Conservation (phyloP, 257 asterid genomes). For the Buddleja alternifolia region DNA sequence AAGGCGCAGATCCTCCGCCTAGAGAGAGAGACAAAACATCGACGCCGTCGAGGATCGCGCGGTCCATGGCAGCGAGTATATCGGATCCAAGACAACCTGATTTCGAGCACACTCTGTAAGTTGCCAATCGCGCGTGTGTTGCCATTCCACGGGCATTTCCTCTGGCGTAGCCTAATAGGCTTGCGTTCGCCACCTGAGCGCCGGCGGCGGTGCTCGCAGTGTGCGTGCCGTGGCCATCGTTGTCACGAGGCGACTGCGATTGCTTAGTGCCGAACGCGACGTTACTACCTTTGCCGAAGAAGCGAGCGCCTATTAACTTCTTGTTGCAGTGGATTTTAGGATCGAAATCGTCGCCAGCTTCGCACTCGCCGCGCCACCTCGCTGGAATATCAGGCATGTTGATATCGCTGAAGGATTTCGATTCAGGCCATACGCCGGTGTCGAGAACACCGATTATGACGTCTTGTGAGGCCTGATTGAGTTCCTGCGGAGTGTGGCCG, state of each 20-base stretch:
- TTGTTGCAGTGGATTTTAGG: conserved; percentile 42
- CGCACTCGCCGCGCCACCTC: conserved; percentile 45
- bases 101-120: conserved; percentile 67
- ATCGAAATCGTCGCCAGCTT: conserved; percentile 34
- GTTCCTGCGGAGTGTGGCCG: conserved; percentile 37
- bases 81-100: conserved; percentile 55
- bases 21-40: conserved; percentile 66
- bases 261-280: conserved; percentile 23
- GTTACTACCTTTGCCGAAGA: conserved; percentile 35
- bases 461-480: conserved; percentile 41
- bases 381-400: conserved; percentile 42
- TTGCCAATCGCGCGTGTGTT: conserved; percentile 57
- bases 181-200: conserved; percentile 43
- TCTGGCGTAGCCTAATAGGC: conserved; percentile 56
- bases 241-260: conserved; percentile 52
- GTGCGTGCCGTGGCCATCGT: conserved; percentile 71
- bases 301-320: conserved; percentile 48
- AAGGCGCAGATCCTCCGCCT: conserved; percentile 45
- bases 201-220: conserved; percentile 70
- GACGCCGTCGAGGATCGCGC: conserved; percentile 66
- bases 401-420: conserved; percentile 32
- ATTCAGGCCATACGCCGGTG: conserved; percentile 53
- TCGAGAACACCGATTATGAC: conserved; percentile 47
- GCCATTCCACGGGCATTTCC: conserved; percentile 78
- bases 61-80: conserved; percentile 64